These are phyloP conservation scores for Phytophthora citricola DNA, from an alignment of 352 stramenopile genomes.

Conservation along the genomic window DNA sequence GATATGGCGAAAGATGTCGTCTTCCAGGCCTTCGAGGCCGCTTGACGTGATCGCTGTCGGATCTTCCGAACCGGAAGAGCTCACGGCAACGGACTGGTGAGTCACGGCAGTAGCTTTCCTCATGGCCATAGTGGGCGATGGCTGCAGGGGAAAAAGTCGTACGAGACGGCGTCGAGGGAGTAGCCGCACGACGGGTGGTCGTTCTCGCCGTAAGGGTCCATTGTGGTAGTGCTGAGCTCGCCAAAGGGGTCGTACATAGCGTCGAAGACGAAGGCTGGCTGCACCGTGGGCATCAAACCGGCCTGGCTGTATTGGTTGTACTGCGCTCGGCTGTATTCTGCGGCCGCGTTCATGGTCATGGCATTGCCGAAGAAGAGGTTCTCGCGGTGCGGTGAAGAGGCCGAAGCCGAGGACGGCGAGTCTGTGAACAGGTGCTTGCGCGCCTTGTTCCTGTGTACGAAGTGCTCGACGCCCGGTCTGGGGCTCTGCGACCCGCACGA, in stretches of 20 bases:
- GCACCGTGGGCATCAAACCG: conserved; percentile 21
- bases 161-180: conserved; percentile 56
- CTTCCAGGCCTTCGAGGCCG: conserved; percentile 49
- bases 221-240: conserved; percentile 41
- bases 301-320: conserved; percentile 34
- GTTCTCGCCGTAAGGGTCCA: conserved; percentile 59
- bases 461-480: conserved; percentile 30
- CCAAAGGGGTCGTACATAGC: conserved; percentile 52
- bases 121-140: conserved; percentile 54
- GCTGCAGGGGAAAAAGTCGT: conserved; percentile 61
- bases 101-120: conserved; percentile 30
- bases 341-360: conserved; percentile 33
- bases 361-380: conserved; percentile 43
- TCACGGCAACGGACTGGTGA: conserved; percentile 11
- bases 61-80: conserved; percentile 13
- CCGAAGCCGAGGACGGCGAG: conserved; percentile 47
- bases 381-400: conserved; percentile 41
- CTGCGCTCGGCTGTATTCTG: conserved; percentile 31
- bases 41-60: conserved; percentile 8
- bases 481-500: conserved; percentile 50
- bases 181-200: conserved; percentile 57
- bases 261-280: conserved; percentile 45
- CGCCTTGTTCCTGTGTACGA: conserved; percentile 44
- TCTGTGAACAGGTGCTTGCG: conserved; percentile 55
- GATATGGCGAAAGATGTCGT: conserved; percentile 88